These are phyloP conservation scores for Symbiotaphrina buchneri DNA, from an alignment of 495 filamentous ascomycete species.

Conservation along the genomic window DNA sequence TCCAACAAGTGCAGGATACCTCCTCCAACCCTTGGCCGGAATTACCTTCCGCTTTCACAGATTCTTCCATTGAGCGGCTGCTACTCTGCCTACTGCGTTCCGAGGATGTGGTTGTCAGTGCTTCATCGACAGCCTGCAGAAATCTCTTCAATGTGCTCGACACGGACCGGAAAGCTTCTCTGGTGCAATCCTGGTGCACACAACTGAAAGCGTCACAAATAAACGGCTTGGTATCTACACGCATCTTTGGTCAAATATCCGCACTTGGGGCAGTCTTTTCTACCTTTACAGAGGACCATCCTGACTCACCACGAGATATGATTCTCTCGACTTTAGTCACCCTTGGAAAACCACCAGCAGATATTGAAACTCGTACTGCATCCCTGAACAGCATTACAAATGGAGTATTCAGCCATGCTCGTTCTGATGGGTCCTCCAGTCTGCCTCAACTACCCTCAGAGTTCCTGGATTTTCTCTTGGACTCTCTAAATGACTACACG, in stretches of 20 bases:
- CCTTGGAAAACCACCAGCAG: too few species aligned
- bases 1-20: too few species aligned
- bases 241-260: slow-evolving; percentile 9
- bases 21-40: too few species aligned
- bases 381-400: slow-evolving; percentile 34
- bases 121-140: slow-evolving; percentile 21
- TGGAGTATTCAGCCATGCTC: slow-evolving; percentile 22
- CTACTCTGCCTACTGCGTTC: slow-evolving; percentile 19
- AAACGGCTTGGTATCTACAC: slow-evolving; percentile 15
- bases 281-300: not conserved
- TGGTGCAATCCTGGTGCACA: slow-evolving; percentile 1
- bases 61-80: slow-evolving; percentile 10
- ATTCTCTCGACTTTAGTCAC: too few species aligned
- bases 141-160: slow-evolving; percentile 18
- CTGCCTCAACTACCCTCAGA: too few species aligned
- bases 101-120: slow-evolving; percentile 23
- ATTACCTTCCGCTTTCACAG: not conserved
- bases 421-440: too few species aligned
- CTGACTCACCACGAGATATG: too few species aligned
- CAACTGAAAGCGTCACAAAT: not conserved
- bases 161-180: slow-evolving; percentile 3
- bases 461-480: too few species aligned
- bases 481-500: slow-evolving; percentile 82
- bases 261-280: slow-evolving; percentile 3
- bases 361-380: slow-evolving; percentile 33